Evolutionary conservation across 2,329 filamentous ascomycete genomes (phyloP), one percentile per base, ranked within the genome.

Genomic region (Cadophora gregata): DNA sequence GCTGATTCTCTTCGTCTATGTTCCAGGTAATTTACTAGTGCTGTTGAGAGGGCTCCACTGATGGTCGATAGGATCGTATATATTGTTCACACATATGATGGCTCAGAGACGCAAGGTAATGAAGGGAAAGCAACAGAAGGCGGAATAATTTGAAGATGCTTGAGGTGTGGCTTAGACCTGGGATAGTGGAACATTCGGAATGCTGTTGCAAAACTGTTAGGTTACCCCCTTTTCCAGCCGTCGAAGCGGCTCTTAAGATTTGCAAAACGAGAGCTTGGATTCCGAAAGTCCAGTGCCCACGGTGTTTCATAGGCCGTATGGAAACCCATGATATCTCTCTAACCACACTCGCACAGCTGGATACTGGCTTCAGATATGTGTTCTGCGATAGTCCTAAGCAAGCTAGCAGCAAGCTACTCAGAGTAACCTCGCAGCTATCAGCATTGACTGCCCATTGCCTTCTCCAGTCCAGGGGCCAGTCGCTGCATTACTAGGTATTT

Each of bases 61-160:
- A 77, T 64, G 29, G 29, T 29, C 63, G 53, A n/a, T 50, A 72
- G 73, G 66, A 68, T 87, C 92, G 4, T 97, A 96, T 75, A 86
- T 96, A 64, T 81, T 98, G 66, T 98, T 96, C 78, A 93, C 92
- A 25, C 92, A 99, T 80, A 98, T 99, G 96, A 92, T 98, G 84
- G 84, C 85, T 69, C 96, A 99, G 85, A 85, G 95, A 73, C 85
- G 87, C 72, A 97, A 93, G 85, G 87, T 95, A 63, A 82, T 93
- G 82, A 86, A 87, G 63, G 86, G 84, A 48, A 86, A 88, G 76
- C 76, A 80, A 56, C 83, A 85, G 76, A 80, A 75, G 68, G 60
- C 63, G n/a, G 65, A 70, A 65, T 74, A 66, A 64, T n/a, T 38
- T 45, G 1, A 29, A n/a, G 19, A 3, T 16, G 12, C 10, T 48